Conservation (phyloP, 805 yeast species). For the Wickerhamiella musiphila region DNA sequence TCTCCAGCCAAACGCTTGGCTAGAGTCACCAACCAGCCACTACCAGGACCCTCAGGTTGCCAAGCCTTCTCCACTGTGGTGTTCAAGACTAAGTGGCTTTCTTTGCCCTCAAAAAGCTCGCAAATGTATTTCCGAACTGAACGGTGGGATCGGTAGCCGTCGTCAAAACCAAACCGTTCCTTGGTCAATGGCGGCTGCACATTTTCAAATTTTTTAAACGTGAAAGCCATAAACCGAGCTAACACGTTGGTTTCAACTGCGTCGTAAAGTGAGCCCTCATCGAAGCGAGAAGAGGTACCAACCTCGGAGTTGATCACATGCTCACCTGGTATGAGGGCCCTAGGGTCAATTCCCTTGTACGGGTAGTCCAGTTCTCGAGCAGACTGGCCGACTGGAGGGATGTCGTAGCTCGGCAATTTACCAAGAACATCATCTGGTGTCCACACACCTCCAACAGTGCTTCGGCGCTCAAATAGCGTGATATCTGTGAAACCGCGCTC, state of each 20-base stretch:
- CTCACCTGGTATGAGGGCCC: constrained; percentile 2
- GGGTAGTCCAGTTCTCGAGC: neutral
- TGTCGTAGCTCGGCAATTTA: neutral
- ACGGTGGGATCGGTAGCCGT: constrained; percentile 8
- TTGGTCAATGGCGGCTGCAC: constrained; percentile 4
- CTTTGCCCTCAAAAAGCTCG: constrained; percentile 4
- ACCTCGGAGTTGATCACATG: neutral
- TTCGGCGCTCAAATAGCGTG: constrained; percentile 8
- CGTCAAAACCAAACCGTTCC: constrained; percentile 8
- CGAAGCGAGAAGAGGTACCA: constrained; percentile 1
- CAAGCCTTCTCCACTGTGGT: constrained; percentile 7
- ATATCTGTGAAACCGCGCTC: constrained; percentile 7
- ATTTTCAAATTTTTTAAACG: constrained; percentile 4
- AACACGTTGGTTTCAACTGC: constrained; percentile 10
- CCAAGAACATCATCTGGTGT: constrained; percentile 9
- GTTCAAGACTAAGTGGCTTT: constrained; percentile 3
- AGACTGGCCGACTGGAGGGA: constrained; percentile 3
- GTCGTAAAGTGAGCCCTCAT: constrained; percentile 7
- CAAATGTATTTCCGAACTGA: constrained; percentile 7
- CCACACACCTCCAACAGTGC: constrained; percentile 11
- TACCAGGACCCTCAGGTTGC: constrained; percentile 5
- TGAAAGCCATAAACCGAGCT: constrained; percentile 10
- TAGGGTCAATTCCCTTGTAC: neutral
- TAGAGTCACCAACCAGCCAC: constrained; percentile 5
- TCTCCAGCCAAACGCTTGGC: neutral